Evolutionary conservation across 192 early-diverging fungal species (phyloP), one percentile per base, ranked within the genome.

Genomic region (Coemansia sp.): DNA sequence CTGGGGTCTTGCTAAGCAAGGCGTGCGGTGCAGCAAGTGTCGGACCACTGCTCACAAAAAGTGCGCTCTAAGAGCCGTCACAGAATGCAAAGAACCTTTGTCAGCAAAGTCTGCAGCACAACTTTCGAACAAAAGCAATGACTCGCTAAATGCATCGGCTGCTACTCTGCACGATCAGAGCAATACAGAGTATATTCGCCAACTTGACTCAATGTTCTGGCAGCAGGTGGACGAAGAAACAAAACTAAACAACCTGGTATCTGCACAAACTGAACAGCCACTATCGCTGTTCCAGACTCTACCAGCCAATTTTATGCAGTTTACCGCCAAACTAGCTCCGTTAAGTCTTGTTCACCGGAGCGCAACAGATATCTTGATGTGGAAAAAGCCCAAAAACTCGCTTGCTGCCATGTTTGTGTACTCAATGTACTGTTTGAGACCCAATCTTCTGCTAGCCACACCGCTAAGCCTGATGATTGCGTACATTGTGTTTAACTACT

Each of bases 1-100:
- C 53, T 89, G 87, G 87, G 87, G 87, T 13, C 46, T 87, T 11
- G 73, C 78, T 33, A 80, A 78, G 55, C 87, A 89, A 59, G 87
- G 87, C 45, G 67, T 67, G 38, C 80, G 78, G 24, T 88, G 87
- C 64, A 42, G 27, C n/a, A 69, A 71, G 43, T 85, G 84, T 69
- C 68, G 69, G 6, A 60, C 59, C 40, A 71, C 80, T 27, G 72
- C 72, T 9, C 85, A 86, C 67, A 82, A 80, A 33, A 70, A 65
- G 55, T 86, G 84, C 62, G 68, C 68, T n/a, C 44, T 67, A 15
- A 52, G 67, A 17, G 65, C 74, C 21, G 55, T 30, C 27, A 30
- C 27, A 30, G 27, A 2, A 30, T 30, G 27, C 27, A 30, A 30
- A 7, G 27, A 7, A 30, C 27, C 7, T 7, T 7, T 7, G 27